Percentiles rank a stretch among this genome's conserved stretches.
These are phyloP conservation scores for Pythium apleroticum DNA, from an alignment of 352 stramenopile genomes.

Conservation along the genomic window DNA sequence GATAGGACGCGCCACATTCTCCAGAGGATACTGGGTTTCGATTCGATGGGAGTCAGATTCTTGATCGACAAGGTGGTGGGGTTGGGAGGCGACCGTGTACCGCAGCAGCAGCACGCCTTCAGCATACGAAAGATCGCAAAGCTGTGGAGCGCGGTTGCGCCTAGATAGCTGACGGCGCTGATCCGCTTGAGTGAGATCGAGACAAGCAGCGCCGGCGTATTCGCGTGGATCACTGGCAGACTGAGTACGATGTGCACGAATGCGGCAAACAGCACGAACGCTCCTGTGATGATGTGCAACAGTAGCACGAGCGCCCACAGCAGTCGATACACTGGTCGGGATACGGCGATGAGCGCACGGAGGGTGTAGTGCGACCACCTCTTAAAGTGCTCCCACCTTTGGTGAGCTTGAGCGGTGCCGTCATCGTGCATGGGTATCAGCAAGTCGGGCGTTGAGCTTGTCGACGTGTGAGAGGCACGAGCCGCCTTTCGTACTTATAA, in stretches of 20 bases:
- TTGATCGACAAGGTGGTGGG: neutral
- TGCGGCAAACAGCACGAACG: conserved; percentile 1
- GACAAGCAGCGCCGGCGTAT: neutral
- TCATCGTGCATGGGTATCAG: too few species aligned
- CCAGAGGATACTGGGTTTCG: neutral
- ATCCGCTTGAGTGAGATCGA: conserved; percentile 7
- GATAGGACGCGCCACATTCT: too few species aligned
- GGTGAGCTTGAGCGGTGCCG: too few species aligned
- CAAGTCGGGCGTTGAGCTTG: too few species aligned
- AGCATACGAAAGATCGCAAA: neutral
- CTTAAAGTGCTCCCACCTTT: too few species aligned
- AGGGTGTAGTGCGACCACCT: too few species aligned
- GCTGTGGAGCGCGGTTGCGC: conserved; percentile 1
- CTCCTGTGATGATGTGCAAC: conserved; percentile 4
- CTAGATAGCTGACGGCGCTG: conserved; percentile 4
- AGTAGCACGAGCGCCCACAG: conserved; percentile 6
- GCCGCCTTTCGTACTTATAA: too few species aligned
- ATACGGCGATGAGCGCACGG: neutral
- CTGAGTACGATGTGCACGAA: conserved; percentile 10
- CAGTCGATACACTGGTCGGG: neutral
- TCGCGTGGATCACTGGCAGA: neutral
- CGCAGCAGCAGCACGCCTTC: neutral
- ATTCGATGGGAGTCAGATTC: neutral
- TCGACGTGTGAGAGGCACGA: too few species aligned
- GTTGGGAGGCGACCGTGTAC: neutral